Conservation (phyloP, 345 rosid genomes). For the Limnanthes douglasii region DNA sequence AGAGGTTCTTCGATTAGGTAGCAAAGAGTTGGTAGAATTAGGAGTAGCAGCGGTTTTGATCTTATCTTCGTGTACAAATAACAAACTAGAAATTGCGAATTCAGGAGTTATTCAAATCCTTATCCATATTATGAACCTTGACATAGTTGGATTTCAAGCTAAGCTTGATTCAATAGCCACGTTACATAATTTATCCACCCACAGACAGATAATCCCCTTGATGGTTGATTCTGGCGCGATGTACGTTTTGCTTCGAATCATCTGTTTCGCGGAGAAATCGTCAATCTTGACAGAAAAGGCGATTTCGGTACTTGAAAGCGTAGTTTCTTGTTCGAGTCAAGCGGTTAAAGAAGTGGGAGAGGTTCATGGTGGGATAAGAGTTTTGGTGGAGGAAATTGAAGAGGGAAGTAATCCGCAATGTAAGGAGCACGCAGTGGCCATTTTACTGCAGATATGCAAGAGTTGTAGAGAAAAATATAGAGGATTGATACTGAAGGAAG, state of each 20-base stretch:
- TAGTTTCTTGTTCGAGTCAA: constrained; percentile 17
- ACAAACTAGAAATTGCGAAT: constrained; percentile 50
- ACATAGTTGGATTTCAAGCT: constrained; percentile 20
- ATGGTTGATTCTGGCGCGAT: constrained; percentile 37
- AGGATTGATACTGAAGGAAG: constrained; percentile 59
- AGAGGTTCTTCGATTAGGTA: constrained; percentile 35
- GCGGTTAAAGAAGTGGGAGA: constrained; percentile 18
- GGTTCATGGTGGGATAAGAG: constrained; percentile 30
- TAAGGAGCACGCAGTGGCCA: constrained; percentile 59
- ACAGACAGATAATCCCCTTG: constrained; percentile 30
- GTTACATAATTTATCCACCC: constrained; percentile 66
- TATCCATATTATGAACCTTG: constrained; percentile 9
- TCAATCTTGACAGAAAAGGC: constrained; percentile 44
- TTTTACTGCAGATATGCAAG: constrained; percentile 43
- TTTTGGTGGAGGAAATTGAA: constrained; percentile 59
- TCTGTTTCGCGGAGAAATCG: constrained; percentile 24
- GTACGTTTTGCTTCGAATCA: constrained; percentile 32
- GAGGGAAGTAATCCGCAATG: constrained; percentile 53
- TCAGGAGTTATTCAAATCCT: constrained; percentile 35
- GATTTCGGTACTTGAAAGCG: constrained; percentile 37
- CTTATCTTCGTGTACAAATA: constrained; percentile 54
- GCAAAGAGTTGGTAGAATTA: constrained; percentile 23
- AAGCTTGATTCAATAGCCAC: constrained; percentile 49
- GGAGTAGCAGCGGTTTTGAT: constrained; percentile 43
- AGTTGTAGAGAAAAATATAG: constrained; percentile 52